Conservation (phyloP, 1,139 yeast species). For the Insectozyma bohioensis region DNA sequence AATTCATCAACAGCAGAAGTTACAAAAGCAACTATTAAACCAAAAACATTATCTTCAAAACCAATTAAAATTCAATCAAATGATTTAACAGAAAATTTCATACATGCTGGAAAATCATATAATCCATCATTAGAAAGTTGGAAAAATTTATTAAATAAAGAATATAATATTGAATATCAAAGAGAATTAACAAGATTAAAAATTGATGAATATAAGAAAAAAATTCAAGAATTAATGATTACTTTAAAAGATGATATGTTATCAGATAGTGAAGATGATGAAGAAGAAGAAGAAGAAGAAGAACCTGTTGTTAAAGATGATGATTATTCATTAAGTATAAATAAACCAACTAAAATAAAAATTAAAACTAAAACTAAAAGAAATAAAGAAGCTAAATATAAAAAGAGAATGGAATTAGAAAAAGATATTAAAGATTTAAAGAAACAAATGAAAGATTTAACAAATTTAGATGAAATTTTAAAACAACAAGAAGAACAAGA, state of each 20-base stretch:
- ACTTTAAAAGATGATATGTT: conserved; percentile 19
- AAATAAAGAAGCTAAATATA: conserved; percentile 67
- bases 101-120: conserved; percentile 87
- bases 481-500: conserved; percentile 32
- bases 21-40: conserved; percentile 53
- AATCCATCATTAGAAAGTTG: conserved; percentile 88
- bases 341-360: conserved; percentile 66
- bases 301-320: conserved; percentile 27
- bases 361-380: conserved; percentile 79
- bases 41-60: conserved; percentile 53
- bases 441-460: conserved; percentile 55
- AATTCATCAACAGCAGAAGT: conserved; percentile 44
- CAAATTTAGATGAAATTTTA: conserved; percentile 53
- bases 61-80: conserved; percentile 55
- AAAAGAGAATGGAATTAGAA: conserved; percentile 57
- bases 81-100: conserved; percentile 19
- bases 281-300: conserved; percentile 41
- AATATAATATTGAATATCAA: conserved; percentile 63
- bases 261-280: conserved; percentile 40
- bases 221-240: conserved; percentile 56
- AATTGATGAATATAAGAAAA: conserved; percentile 59
- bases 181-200: conserved; percentile 64
- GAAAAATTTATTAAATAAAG: conserved; percentile 68
- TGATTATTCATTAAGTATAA: conserved; percentile 57
- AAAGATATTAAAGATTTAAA: conserved; percentile 58